Evolutionary conservation across 768 basidiomycete species (phyloP).

Genomic region (Tulasnella sp.): DNA sequence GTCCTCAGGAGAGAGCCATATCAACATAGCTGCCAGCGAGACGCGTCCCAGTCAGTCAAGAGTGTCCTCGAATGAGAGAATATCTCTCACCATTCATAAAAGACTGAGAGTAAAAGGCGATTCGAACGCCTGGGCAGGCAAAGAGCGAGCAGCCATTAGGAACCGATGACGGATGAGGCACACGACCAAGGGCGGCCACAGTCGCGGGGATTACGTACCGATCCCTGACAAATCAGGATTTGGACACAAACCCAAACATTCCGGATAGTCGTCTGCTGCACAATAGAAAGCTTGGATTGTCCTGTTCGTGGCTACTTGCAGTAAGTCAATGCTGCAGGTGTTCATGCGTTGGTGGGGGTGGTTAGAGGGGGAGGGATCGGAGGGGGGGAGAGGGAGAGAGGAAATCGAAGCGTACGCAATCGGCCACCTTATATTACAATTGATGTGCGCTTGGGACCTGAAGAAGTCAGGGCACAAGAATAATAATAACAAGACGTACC

Average conservation of each 20-base stretch:
- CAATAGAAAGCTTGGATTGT: slow-evolving; percentile 19
- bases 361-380: not conserved
- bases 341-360: not conserved
- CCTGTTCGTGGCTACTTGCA: not conserved
- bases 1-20: slow-evolving; percentile 27
- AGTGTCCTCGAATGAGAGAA: too few relatives aligned
- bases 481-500: not conserved
- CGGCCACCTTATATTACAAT: not conserved
- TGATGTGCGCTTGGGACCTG: not conserved
- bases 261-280: slow-evolving; percentile 9
- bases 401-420: too few relatives aligned
- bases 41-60: too few relatives aligned
- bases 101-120: slow-evolving; percentile 29
- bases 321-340: not conserved
- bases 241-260: slow-evolving; percentile 24
- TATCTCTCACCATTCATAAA: slow-evolving; percentile 15
- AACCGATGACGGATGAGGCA: too few relatives aligned
- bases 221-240: slow-evolving; percentile 27
- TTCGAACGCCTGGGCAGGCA: slow-evolving; percentile 19
- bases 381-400: not conserved
- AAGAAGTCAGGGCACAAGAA: not conserved
- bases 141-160: not conserved
- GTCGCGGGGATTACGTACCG: slow-evolving; percentile 2
- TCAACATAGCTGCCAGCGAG: slow-evolving; percentile 3
- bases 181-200: too few relatives aligned